A percentile compares a stretch with the other conserved stretches of the same genome.
These are phyloP conservation scores for Trametes polyzona DNA, from an alignment of 1,284 basidiomycete species.

Conservation along the genomic window DNA sequence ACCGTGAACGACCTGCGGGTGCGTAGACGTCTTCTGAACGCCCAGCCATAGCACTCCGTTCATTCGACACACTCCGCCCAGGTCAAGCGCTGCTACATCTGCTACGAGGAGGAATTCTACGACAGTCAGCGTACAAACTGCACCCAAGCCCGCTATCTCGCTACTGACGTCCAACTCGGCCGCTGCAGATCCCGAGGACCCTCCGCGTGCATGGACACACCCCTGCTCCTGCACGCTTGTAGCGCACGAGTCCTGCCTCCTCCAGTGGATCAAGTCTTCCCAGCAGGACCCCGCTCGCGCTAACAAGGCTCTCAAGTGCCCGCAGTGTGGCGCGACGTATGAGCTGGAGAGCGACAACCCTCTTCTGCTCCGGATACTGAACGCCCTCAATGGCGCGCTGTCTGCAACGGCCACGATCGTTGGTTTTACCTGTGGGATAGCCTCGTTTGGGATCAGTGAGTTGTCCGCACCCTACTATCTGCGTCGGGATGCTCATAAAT, in stretches of 20 bases:
- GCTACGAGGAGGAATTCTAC: constrained; percentile 68
- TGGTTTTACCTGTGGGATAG: constrained; percentile 47
- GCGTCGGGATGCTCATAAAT: neutral
- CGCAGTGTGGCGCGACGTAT: constrained; percentile 72
- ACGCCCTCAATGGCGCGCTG: constrained; percentile 51
- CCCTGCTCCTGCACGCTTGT: constrained; percentile 80
- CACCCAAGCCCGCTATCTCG: neutral
- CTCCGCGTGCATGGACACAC: constrained; percentile 68
- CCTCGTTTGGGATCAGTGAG: constrained; percentile 47
- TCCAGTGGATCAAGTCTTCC: constrained; percentile 75
- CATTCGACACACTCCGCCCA: constrained; percentile 30
- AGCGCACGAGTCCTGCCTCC: constrained; percentile 77
- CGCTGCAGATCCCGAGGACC: constrained; percentile 44
- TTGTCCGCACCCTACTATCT: constrained; percentile 5
- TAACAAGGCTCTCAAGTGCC: constrained; percentile 72
- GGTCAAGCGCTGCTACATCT: constrained; percentile 81
- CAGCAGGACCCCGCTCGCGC: constrained; percentile 56
- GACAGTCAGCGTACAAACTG: constrained; percentile 46
- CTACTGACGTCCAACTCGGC: neutral
- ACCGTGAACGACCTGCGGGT: constrained; percentile 50
- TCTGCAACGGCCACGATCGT: constrained; percentile 51
- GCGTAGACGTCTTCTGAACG: constrained; percentile 5
- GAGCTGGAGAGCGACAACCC: constrained; percentile 68
- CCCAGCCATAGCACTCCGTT: neutral
- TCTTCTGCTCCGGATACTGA: constrained; percentile 50